Conservation (phyloP, 2,329 filamentous ascomycete genomes). For the Trichoderma sp. region DNA sequence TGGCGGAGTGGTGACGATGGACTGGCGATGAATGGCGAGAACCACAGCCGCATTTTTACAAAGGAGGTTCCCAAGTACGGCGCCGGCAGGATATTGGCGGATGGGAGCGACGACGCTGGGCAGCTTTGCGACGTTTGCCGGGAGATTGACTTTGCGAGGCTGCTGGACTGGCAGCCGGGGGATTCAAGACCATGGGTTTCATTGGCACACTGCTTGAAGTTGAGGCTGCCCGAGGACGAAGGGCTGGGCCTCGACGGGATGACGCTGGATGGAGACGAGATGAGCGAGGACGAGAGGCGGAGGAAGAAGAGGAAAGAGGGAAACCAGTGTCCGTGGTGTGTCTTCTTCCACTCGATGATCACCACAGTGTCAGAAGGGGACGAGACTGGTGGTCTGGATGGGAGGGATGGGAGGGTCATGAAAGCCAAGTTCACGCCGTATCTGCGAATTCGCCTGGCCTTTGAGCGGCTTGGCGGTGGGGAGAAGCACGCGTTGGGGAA, state of each 20-base stretch:
- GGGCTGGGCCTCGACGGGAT: not conserved
- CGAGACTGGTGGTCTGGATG: conserved; percentile 17
- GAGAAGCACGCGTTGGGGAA: conserved; percentile 38
- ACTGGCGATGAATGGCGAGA: conserved; percentile 17
- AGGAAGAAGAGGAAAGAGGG: not conserved
- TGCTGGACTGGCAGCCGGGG: conserved; percentile 37
- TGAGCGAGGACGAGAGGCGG: not conserved
- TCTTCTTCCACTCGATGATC: conserved; percentile 38
- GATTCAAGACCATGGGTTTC: conserved; percentile 37
- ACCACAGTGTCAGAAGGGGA: conserved; percentile 29
- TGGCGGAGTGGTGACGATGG: conserved; percentile 23
- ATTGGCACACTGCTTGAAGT: conserved; percentile 29
- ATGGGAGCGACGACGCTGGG: conserved; percentile 23
- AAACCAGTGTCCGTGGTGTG: conserved; percentile 36
- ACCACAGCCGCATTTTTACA: conserved; percentile 1
- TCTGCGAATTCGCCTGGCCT: conserved; percentile 38
- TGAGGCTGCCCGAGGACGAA: not conserved
- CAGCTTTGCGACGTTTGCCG: conserved; percentile 33
- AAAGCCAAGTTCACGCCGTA: conserved; percentile 37
- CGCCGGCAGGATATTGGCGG: conserved; percentile 30
- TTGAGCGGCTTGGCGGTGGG: conserved; percentile 37
- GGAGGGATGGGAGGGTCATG: conserved; percentile 3
- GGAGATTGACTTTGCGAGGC: conserved; percentile 36
- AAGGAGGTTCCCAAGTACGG: conserved; percentile 23
- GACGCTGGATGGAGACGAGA: not conserved